phyloP scores from a whole-genome alignment of 176 grass and related monocot genomes.

The Aegilops longissima region DNA sequence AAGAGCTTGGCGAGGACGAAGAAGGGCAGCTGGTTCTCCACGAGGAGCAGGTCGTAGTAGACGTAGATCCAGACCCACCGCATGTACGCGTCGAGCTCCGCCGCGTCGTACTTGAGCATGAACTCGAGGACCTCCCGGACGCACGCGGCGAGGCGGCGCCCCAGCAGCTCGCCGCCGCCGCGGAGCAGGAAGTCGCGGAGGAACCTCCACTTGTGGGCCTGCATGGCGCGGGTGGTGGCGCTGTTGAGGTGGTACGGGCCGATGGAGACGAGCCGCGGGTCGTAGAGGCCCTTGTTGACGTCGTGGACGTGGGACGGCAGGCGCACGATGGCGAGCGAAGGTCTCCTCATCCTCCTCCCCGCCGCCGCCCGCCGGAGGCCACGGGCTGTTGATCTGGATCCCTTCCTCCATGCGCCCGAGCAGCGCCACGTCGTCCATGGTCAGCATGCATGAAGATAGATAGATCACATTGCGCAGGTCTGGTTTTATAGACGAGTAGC shows the following conservation, averaged over 20 bases:
- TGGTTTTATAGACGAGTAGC: too few relatives aligned
- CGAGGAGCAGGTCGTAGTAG: not conserved
- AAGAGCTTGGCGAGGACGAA: slow-evolving; percentile 10
- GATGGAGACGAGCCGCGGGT: not conserved
- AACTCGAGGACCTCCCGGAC: not conserved
- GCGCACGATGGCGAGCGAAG: not conserved
- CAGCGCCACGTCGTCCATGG: not conserved
- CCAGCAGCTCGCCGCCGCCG: too few relatives aligned
- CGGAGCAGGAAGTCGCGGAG: not conserved
- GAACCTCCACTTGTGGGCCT: not conserved
- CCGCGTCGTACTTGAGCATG: not conserved
- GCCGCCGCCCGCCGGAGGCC: not conserved
- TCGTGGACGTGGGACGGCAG: not conserved
- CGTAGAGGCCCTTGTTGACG: not conserved
- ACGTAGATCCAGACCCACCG: not conserved
- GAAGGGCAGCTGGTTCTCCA: not conserved
- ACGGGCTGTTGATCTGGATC: not conserved
- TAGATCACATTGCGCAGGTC: too few relatives aligned
- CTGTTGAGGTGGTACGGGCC: not conserved
- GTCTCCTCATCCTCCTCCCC: not conserved
- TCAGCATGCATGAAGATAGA: not conserved
- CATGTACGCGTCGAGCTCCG: not conserved
- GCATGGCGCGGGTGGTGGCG: not conserved
- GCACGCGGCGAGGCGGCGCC: not conserved
- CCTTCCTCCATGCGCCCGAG: not conserved